phyloP scores from a whole-genome alignment of 305 asterid genomes.

The Rubia peregrina region DNA sequence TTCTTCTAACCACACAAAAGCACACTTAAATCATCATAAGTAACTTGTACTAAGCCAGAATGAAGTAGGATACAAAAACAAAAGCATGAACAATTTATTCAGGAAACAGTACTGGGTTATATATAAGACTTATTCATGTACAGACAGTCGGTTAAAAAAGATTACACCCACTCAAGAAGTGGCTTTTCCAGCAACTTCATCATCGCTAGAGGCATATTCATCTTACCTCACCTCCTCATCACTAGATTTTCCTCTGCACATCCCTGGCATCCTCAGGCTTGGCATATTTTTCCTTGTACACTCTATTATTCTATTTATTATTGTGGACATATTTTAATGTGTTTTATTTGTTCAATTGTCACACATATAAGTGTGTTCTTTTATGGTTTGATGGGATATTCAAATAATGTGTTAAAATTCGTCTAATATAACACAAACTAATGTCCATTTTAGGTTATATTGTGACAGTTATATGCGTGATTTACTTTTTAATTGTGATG shows the following conservation, averaged over 20 bases:
- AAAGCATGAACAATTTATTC: conserved; percentile 17
- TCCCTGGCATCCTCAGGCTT: conserved; percentile 76
- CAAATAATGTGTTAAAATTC: no score
- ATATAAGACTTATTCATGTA: conserved; percentile 43
- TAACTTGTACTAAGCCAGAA: conserved; percentile 10
- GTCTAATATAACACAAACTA: no score
- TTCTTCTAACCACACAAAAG: neutral
- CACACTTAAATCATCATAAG: neutral
- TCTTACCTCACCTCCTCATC: conserved; percentile 71
- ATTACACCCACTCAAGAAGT: conserved; percentile 43
- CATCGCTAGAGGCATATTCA: conserved; percentile 61
- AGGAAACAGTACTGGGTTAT: conserved; percentile 23
- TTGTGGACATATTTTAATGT: no score
- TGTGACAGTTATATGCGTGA: no score
- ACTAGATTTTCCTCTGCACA: conserved; percentile 56
- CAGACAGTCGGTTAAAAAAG: conserved; percentile 29
- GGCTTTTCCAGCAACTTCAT: conserved; percentile 65
- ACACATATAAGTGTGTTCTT: no score
- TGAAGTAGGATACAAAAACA: conserved; percentile 12
- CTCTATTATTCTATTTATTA: no score
- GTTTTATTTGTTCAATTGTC: no score
- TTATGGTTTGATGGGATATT: no score
- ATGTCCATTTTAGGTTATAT: no score
- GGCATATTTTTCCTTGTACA: conserved; percentile 33
- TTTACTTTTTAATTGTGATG: no score